Evolutionary conservation across 331 rosid species (phyloP).

Genomic region (Quercus tomentella): DNA sequence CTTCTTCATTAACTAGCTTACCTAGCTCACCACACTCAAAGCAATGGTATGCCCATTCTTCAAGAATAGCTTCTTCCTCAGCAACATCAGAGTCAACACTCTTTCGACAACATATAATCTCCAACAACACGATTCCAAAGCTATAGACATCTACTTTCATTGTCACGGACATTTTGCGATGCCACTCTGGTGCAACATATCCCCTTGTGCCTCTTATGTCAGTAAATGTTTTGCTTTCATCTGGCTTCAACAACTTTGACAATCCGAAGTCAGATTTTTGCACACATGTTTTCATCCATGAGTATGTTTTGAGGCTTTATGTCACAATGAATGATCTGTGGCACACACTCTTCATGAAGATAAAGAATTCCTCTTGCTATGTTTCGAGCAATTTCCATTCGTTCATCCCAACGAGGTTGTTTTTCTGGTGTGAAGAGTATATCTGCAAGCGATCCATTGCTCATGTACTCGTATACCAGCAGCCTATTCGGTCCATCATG

Average conservation of each 20-base stretch:
- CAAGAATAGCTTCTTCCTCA: neutral
- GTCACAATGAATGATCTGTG: conserved; percentile 30
- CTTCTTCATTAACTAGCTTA: conserved; percentile 7
- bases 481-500: conserved; percentile 19
- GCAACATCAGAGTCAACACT: neutral
- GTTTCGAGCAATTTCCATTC: neutral
- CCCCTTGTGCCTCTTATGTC: conserved; percentile 21
- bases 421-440: neutral
- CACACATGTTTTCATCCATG: conserved; percentile 7
- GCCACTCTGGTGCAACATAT: conserved; percentile 29
- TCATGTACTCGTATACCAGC: conserved; percentile 32
- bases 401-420: conserved; percentile 22
- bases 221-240: conserved; percentile 10
- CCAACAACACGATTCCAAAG: conserved; percentile 24
- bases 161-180: neutral
- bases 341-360: conserved; percentile 25
- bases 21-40: neutral
- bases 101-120: conserved; percentile 11
- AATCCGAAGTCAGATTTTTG: conserved; percentile 26
- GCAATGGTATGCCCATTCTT: conserved; percentile 13
- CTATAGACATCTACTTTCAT: conserved; percentile 25
- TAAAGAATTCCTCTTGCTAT: conserved; percentile 19
- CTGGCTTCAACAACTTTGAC: conserved; percentile 13
- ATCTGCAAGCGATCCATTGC: conserved; percentile 25
- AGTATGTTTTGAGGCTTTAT: conserved; percentile 25